phyloP scores from a whole-genome alignment of 208 protist species.

The Angomonas desouzai region DNA sequence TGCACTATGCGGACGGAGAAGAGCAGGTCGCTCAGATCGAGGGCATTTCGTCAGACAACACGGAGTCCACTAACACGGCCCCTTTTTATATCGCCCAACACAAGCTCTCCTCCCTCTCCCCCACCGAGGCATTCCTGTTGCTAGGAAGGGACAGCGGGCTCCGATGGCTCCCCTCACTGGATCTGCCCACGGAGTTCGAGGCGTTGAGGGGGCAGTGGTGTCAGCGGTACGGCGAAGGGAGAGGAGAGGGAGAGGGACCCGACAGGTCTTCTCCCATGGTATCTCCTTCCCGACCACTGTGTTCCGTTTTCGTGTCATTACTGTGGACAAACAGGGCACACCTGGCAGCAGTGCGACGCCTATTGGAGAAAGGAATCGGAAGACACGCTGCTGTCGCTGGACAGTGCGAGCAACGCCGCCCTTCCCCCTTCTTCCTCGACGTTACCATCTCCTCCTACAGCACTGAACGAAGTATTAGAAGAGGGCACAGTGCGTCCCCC shows the following conservation, averaged over 20 bases:
- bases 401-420: background rate
- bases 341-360: constrained; percentile 30
- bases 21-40: background rate
- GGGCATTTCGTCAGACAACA: background rate
- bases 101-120: background rate
- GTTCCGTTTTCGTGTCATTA: constrained; percentile 21
- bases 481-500: background rate
- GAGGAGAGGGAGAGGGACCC: constrained; percentile 49
- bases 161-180: background rate
- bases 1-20: background rate
- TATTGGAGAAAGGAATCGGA: background rate
- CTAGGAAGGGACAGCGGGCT: background rate
- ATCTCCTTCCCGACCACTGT: constrained; percentile 36
- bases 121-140: constrained; percentile 9
- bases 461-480: too few relatives aligned
- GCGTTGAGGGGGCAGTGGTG: background rate
- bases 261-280: constrained; percentile 34
- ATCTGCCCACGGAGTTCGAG: background rate
- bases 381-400: background rate
- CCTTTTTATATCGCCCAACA: background rate
- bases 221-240: constrained; percentile 24
- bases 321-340: constrained; percentile 26
- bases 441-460: background rate
- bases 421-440: background rate
- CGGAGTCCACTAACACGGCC: background rate